Conservation (phyloP, 331 rosid genomes). For the Arachis monticola region DNA sequence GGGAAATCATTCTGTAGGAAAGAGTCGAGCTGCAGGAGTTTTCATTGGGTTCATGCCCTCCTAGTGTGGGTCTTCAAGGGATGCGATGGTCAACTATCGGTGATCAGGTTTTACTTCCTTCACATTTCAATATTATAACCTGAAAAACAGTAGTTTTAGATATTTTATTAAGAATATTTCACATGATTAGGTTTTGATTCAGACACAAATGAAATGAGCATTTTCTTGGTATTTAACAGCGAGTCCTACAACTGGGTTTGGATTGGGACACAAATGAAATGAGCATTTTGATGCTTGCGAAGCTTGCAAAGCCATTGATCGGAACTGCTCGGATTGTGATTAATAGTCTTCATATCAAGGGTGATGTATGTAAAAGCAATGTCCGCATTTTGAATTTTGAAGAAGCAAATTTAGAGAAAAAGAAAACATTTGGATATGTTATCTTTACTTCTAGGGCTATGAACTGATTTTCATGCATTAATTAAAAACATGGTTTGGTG, state of each 20-base stretch:
- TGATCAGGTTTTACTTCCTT: slow-evolving; percentile 72
- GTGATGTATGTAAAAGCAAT: slow-evolving; percentile 72
- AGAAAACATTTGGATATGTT: too few relatives aligned
- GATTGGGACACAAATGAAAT: slow-evolving; percentile 96
- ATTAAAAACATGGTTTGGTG: neutral
- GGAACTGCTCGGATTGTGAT: slow-evolving; percentile 97
- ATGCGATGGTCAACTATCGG: slow-evolving; percentile 80
- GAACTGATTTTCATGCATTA: neutral
- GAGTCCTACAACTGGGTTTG: slow-evolving; percentile 73
- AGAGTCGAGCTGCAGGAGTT: slow-evolving; percentile 79
- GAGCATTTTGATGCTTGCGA: slow-evolving; percentile 89
- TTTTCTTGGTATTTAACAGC: slow-evolving; percentile 57
- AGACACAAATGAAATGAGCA: neutral
- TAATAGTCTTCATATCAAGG: slow-evolving; percentile 93
- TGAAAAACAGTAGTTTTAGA: slow-evolving; percentile 15
- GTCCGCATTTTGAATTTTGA: slow-evolving; percentile 16
- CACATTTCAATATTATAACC: slow-evolving; percentile 19
- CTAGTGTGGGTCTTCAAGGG: slow-evolving; percentile 83
- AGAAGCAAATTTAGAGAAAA: too few relatives aligned
- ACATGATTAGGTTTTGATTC: too few relatives aligned
- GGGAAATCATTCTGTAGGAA: slow-evolving; percentile 63
- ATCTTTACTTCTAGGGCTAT: neutral
- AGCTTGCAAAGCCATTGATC: slow-evolving; percentile 78
- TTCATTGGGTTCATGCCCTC: slow-evolving; percentile 90
- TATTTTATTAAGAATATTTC: neutral